phyloP scores from a whole-genome alignment of 1,284 basidiomycete species.

The Trametes polyzona region DNA sequence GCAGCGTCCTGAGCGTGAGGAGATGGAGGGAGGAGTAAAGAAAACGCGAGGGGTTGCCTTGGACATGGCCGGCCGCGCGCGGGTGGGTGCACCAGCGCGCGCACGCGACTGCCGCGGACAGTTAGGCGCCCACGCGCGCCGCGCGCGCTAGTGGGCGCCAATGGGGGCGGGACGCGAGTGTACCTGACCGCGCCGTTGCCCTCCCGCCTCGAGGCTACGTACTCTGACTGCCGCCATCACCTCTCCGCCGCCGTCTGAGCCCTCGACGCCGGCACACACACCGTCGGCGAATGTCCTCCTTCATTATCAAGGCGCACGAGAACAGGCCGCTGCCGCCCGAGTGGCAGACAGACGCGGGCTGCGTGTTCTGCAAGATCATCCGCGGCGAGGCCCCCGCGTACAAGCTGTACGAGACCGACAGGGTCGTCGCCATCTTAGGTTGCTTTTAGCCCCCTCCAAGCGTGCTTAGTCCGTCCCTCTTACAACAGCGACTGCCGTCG shows the following conservation, averaged over 20 bases:
- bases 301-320: conserved; percentile 68
- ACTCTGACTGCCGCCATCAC: conserved; percentile 1
- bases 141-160: no score
- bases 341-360: conserved; percentile 52
- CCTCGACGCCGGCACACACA: background rate
- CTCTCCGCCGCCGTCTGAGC: background rate
- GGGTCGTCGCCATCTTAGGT: conserved; percentile 74
- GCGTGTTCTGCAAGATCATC: conserved; percentile 69
- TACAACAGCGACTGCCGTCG: background rate
- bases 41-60: conserved; percentile 2
- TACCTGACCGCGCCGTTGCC: background rate
- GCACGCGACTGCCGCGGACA: background rate
- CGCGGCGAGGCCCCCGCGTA: conserved; percentile 48
- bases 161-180: no score
- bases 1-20: no score
- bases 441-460: conserved; percentile 4
- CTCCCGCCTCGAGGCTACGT: background rate
- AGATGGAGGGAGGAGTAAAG: conserved; percentile 2
- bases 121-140: no score
- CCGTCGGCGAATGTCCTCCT: conserved; percentile 61
- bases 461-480: conserved; percentile 10
- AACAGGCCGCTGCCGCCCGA: conserved; percentile 44
- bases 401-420: conserved; percentile 65
- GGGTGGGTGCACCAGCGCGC: background rate
- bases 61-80: conserved; percentile 2